Evolutionary conservation across 441 rosid genomes (phyloP), one percentile per base, ranked within the genome.

Genomic region (Sinapis alba): DNA sequence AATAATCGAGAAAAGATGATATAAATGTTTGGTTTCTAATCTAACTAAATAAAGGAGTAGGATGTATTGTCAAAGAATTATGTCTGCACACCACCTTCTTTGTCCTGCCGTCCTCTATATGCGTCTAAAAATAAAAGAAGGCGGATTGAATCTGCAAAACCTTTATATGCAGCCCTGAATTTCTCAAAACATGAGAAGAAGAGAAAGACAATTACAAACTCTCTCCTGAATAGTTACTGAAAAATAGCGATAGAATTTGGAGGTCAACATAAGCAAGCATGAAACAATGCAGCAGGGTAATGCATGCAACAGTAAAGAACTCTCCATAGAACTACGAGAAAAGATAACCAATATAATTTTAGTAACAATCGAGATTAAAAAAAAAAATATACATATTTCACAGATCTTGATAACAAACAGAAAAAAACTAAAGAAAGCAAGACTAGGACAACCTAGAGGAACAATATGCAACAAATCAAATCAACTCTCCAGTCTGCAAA

Each of bases 131-230:
- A 96, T 76, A 96, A 82, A 27, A 96, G 91, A 65, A 96, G 93
- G 71, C 98, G 92, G 78, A 96, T 83, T 71, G 89, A 91, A 84
- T 96, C 98, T 16, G 94, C 90, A 82, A 88, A 96, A 63, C 99
- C 99, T 82, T 93, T 96, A 89, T 96, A 96, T 54, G 98, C 99
- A 65, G 98, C 99, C 98, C 97, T 96, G 82, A 45, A 84, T 77
- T 82, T 85, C 71, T 70, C 89, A 84, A 85, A 78, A 80, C 68
- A 65, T 56, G 65, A 62, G 68, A 61, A 64, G 67, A 69, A 62
- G 43, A 65, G 21, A 72, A 50, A 59, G 32, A 62, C n/a, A 47
- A 73, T 66, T 53, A 72, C 68, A 77, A 16, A 24, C 2, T 51
- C 16, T 69, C 78, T 24, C 61, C 58, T 15, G 69, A 63, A 69